Evolutionary conservation across 352 stramenopile genomes (phyloP).

Genomic region (Globisporangium apiculatum): DNA sequence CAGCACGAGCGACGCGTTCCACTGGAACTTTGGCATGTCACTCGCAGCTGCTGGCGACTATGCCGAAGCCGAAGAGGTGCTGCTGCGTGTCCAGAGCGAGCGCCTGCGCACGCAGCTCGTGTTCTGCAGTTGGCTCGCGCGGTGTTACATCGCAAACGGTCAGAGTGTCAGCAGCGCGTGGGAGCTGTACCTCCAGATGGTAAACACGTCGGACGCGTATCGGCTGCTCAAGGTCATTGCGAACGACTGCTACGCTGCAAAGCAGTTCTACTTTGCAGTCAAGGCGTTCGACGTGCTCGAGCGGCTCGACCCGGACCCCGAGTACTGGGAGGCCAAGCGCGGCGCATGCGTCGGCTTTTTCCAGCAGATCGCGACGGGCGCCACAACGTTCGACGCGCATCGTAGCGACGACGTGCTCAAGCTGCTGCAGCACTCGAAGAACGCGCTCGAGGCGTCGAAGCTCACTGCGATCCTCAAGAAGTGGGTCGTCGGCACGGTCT

Average conservation of each 20-base stretch:
- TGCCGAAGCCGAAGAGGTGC: slow-evolving; percentile 42
- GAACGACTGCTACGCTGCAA: slow-evolving; percentile 57
- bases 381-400: slow-evolving; percentile 15
- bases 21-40: slow-evolving; percentile 73
- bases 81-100: slow-evolving; percentile 37
- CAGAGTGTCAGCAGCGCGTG: slow-evolving; percentile 30
- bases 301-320: slow-evolving; percentile 52
- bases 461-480: slow-evolving; percentile 35
- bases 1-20: slow-evolving; percentile 50
- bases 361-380: slow-evolving; percentile 35
- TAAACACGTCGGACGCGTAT: slow-evolving; percentile 39
- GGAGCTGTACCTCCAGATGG: slow-evolving; percentile 59
- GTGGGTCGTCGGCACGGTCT: slow-evolving; percentile 18
- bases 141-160: slow-evolving; percentile 41
- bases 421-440: slow-evolving; percentile 45
- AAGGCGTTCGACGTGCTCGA: slow-evolving; percentile 77
- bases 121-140: slow-evolving; percentile 47
- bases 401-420: slow-evolving; percentile 43
- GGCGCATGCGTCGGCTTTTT: slow-evolving; percentile 63
- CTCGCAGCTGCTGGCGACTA: slow-evolving; percentile 42
- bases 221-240: slow-evolving; percentile 54
- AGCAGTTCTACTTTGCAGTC: slow-evolving; percentile 53
- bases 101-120: slow-evolving; percentile 24
- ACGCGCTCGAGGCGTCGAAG: slow-evolving; percentile 40
- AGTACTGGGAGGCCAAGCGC: slow-evolving; percentile 75